These are phyloP conservation scores for Eimeria acervulina DNA, from an alignment of 169 alveolate genomes.

Conservation along the genomic window DNA sequence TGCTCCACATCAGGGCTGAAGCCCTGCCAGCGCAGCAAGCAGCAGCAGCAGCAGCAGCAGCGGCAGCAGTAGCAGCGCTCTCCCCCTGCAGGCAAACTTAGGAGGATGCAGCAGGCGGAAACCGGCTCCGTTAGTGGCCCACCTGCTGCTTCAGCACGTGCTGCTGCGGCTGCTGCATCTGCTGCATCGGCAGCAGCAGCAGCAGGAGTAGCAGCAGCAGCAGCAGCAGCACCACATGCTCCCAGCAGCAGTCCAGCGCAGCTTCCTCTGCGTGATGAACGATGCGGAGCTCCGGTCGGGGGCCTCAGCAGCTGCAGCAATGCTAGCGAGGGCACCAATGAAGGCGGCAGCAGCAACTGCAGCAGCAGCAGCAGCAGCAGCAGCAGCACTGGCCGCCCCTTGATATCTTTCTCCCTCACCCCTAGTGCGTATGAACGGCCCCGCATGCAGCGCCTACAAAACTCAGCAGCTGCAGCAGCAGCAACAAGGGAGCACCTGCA, in stretches of 20 bases:
- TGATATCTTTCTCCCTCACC: background rate
- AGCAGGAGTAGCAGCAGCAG: background rate
- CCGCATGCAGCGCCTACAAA: background rate
- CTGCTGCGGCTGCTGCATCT: too few species aligned
- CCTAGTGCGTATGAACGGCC: background rate
- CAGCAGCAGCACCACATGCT: too few species aligned
- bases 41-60: background rate
- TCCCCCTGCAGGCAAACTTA: background rate
- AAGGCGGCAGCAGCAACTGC: background rate
- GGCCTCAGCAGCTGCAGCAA: conserved; percentile 16
- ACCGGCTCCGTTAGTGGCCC: background rate
- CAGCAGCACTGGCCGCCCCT: conserved; percentile 36
- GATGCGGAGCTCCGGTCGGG: background rate
- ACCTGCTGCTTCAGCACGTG: background rate
- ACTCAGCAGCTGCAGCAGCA: background rate
- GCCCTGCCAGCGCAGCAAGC: background rate
- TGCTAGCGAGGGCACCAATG: too few species aligned
- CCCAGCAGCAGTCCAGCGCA: conserved; percentile 33
- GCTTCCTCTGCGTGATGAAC: background rate
- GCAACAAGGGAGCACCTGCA: background rate
- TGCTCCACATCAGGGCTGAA: background rate
- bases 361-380: conserved; percentile 65
- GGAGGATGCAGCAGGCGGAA: background rate
- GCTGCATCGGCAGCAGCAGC: background rate
- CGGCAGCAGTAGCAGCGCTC: conserved; percentile 2